A percentile compares a stretch with the other conserved stretches of the same genome.
These are phyloP conservation scores for Noccaea caerulescens DNA, from an alignment of 345 rosid species.

Conservation along the genomic window DNA sequence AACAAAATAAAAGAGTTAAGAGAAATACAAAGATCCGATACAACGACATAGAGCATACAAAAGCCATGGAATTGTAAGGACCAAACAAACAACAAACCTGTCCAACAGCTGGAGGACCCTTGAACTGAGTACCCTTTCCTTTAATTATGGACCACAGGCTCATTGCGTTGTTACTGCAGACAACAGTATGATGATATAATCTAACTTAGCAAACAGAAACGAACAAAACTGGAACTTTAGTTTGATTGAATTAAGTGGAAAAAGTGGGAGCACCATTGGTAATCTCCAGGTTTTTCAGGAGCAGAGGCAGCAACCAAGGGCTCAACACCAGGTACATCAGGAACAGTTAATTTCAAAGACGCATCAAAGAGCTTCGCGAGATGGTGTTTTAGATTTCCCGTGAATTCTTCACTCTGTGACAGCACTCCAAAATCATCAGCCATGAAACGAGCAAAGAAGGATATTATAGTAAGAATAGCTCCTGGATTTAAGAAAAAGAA, in stretches of 20 bases:
- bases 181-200: slow-evolving; percentile 5
- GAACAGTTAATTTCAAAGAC: slow-evolving; percentile 65
- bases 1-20: slow-evolving; percentile 8
- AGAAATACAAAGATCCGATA: not conserved
- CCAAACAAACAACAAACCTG: slow-evolving; percentile 53
- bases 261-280: slow-evolving; percentile 70
- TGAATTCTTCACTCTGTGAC: slow-evolving; percentile 57
- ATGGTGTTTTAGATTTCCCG: slow-evolving; percentile 65
- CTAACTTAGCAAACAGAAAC: slow-evolving; percentile 1
- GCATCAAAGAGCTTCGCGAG: slow-evolving; percentile 63
- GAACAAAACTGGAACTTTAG: not conserved
- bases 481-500: not conserved
- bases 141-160: slow-evolving; percentile 73
- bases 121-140: slow-evolving; percentile 66
- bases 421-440: slow-evolving; percentile 10
- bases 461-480: not conserved
- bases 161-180: slow-evolving; percentile 91
- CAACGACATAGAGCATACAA: slow-evolving; percentile 2
- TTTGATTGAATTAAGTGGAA: not conserved
- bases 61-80: not conserved
- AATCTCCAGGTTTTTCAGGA: slow-evolving; percentile 75
- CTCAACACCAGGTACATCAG: slow-evolving; percentile 63
- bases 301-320: slow-evolving; percentile 69
- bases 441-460: not conserved
- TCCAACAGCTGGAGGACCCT: slow-evolving; percentile 83